phyloP scores from a whole-genome alignment of 345 rosid species.

The Brassica cretica region DNA sequence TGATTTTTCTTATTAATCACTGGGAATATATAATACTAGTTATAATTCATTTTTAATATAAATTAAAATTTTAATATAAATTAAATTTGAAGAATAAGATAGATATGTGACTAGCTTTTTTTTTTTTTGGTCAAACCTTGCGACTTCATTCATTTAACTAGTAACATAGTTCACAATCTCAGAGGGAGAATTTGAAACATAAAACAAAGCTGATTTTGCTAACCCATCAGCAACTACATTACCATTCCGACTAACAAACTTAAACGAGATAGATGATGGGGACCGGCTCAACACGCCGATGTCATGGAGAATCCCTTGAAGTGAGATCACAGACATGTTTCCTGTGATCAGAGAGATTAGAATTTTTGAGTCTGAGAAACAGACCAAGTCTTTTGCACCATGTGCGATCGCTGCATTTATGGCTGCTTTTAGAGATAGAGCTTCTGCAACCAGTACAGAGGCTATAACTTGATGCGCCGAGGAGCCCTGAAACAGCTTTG shows the following conservation, averaged over 20 bases:
- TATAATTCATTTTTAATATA: constrained; percentile 10
- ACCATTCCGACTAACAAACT: background rate
- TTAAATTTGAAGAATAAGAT: constrained; percentile 23
- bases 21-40: constrained; percentile 4
- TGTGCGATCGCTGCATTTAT: background rate
- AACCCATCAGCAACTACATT: too few relatives aligned
- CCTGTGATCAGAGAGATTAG: background rate
- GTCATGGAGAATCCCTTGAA: background rate
- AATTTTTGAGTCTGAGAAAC: background rate
- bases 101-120: constrained; percentile 22
- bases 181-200: too few relatives aligned
- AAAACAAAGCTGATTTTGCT: too few relatives aligned
- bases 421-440: background rate
- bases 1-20: constrained; percentile 28
- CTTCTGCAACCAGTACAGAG: background rate
- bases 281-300: background rate
- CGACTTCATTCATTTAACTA: too few relatives aligned
- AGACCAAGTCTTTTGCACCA: background rate
- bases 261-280: background rate
- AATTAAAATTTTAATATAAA: background rate
- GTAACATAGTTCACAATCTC: too few relatives aligned
- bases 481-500: background rate
- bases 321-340: background rate
- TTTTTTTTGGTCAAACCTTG: too few relatives aligned
- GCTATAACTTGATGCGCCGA: background rate